These are phyloP conservation scores for Carpinus viminea DNA, from an alignment of 306 rosid species.

Conservation along the genomic window DNA sequence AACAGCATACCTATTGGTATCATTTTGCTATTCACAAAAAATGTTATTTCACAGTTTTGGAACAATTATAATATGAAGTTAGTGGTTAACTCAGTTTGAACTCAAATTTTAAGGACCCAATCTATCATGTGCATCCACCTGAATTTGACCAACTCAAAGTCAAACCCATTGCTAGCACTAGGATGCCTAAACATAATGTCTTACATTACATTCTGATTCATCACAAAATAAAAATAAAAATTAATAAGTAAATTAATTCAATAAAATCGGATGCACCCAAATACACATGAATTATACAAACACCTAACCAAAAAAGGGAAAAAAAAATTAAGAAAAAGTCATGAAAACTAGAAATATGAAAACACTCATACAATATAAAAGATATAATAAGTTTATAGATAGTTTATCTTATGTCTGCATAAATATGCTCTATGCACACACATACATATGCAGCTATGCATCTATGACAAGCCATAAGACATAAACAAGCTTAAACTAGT, in stretches of 20 bases:
- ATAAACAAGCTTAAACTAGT: background rate
- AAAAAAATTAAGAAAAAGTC: no score
- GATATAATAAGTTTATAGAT: background rate
- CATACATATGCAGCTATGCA: background rate
- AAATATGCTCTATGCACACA: background rate
- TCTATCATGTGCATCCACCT: background rate
- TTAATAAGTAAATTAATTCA: no score
- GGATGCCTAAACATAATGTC: background rate
- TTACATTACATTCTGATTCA: background rate
- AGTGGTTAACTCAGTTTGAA: background rate
- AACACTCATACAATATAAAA: background rate
- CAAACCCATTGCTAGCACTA: background rate
- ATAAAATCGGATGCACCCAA: no score
- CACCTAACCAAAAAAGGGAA: no score
- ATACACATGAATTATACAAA: no score
- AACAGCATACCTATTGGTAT: background rate
- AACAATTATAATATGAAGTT: background rate
- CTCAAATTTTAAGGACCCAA: background rate
- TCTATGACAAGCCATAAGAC: background rate
- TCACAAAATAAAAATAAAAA: no score
- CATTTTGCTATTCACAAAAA: background rate
- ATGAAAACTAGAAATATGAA: no score
- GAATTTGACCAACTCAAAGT: background rate
- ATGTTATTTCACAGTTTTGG: background rate
- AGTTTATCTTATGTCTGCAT: background rate